Percentiles rank a stretch among this genome's conserved stretches.
These are phyloP conservation scores for Shiraia bambusicola DNA, from an alignment of 2,329 filamentous ascomycete genomes.

Conservation along the genomic window DNA sequence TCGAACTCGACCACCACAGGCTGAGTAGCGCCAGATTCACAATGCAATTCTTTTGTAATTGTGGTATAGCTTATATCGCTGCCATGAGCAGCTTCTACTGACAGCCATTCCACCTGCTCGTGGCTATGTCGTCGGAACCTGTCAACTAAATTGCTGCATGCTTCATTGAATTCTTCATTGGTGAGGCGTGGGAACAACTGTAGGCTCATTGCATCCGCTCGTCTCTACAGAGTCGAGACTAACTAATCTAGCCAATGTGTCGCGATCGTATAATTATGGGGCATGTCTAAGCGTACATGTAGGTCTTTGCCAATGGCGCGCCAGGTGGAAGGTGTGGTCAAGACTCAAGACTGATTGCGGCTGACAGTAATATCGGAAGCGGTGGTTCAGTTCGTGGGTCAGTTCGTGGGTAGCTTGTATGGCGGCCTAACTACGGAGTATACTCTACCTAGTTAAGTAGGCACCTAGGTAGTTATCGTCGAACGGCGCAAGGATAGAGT, in stretches of 20 bases:
- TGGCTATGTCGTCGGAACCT: constrained; percentile 14
- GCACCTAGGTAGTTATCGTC: background rate
- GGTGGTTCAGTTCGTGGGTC: no score
- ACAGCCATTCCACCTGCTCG: constrained; percentile 27
- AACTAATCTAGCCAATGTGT: no score
- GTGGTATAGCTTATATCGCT: constrained; percentile 18
- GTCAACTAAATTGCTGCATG: constrained; percentile 22
- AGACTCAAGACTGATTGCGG: no score
- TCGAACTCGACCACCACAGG: constrained; percentile 2
- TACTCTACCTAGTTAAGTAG: background rate
- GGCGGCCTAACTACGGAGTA: no score
- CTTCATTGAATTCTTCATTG: constrained; percentile 29
- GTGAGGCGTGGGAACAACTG: constrained; percentile 33
- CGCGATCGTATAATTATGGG: no score
- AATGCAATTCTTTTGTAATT: constrained; percentile 17
- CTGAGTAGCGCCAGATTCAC: background rate
- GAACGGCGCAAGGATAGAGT: background rate
- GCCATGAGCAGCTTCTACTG: constrained; percentile 18
- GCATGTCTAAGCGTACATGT: no score
- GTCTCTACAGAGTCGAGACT: no score
- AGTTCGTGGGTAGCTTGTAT: no score
- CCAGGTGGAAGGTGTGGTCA: no score
- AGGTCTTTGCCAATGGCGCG: no score
- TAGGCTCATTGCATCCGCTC: constrained; percentile 1
- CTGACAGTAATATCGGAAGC: background rate